Percentiles rank a stretch among this genome's conserved stretches.
These are phyloP conservation scores for Mortierella sp. DNA, from an alignment of 371 early-diverging fungal species.

Conservation along the genomic window DNA sequence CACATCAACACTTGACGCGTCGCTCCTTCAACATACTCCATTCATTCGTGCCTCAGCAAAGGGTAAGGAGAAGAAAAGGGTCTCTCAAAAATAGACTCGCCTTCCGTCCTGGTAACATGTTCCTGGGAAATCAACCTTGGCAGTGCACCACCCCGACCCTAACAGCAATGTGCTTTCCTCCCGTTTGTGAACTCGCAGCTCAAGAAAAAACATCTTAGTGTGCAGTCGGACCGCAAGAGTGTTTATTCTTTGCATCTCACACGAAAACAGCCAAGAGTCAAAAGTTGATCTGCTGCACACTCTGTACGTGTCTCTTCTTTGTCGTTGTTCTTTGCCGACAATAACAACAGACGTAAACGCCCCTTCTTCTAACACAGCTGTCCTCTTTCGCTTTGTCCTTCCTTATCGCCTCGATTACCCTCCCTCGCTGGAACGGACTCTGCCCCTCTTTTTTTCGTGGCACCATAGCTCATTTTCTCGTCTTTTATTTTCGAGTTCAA, in stretches of 20 bases:
- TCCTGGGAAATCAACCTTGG: constrained; percentile 2
- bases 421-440: not conserved
- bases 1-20: not conserved
- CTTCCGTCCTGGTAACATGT: not conserved
- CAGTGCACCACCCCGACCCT: not conserved
- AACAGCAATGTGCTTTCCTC: not conserved
- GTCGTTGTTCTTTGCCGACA: too few species aligned
- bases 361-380: not conserved
- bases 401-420: not conserved
- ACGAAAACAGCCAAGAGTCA: too few species aligned
- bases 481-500: not conserved
- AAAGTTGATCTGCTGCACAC: too few species aligned
- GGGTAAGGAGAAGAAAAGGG: not conserved
- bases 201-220: too few species aligned
- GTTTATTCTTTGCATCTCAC: too few species aligned
- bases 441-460: not conserved
- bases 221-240: too few species aligned
- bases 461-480: not conserved
- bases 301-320: too few species aligned
- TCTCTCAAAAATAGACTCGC: too few species aligned
- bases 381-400: not conserved
- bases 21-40: not conserved
- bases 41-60: not conserved
- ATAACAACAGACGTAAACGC: too few species aligned
- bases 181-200: not conserved